Conservation (phyloP, 1,139 yeast species). For the Yamadazyma atmosphaerica region DNA sequence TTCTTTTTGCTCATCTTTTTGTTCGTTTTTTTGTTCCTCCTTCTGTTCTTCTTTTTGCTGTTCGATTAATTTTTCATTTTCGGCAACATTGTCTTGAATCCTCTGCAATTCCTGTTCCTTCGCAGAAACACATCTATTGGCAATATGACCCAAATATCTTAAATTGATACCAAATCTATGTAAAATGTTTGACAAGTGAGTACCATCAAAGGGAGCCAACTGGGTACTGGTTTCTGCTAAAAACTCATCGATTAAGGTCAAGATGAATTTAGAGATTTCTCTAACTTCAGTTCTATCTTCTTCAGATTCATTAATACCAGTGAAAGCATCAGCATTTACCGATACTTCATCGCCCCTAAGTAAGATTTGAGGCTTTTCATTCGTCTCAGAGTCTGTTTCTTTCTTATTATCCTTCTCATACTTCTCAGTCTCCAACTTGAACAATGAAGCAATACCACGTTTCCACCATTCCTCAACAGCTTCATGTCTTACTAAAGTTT, state of each 20-base stretch:
- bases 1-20: slow-evolving; percentile 29
- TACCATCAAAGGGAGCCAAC: slow-evolving; percentile 78
- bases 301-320: slow-evolving; percentile 41
- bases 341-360: slow-evolving; percentile 58
- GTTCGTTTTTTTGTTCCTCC: slow-evolving; percentile 29
- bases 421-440: slow-evolving; percentile 50
- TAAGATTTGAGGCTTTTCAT: slow-evolving; percentile 50
- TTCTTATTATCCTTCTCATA: slow-evolving; percentile 50
- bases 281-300: slow-evolving; percentile 63
- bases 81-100: slow-evolving; percentile 21
- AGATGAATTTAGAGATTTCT: slow-evolving; percentile 65
- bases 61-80: slow-evolving; percentile 26
- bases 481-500: slow-evolving; percentile 78
- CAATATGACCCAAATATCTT: slow-evolving; percentile 78
- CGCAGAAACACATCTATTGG: slow-evolving; percentile 29
- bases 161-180: slow-evolving; percentile 86
- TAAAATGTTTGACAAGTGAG: slow-evolving; percentile 63
- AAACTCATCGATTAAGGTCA: slow-evolving; percentile 62
- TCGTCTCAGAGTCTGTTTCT: slow-evolving; percentile 36
- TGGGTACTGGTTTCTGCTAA: slow-evolving; percentile 55
- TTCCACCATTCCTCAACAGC: slow-evolving; percentile 92
- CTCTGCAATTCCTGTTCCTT: slow-evolving; percentile 25
- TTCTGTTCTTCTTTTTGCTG: slow-evolving; percentile 27
- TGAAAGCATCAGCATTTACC: slow-evolving; percentile 81
- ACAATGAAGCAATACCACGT: slow-evolving; percentile 57